Evolutionary conservation across 2,329 filamentous ascomycete genomes (phyloP), one percentile per base, ranked within the genome.

Genomic region (Trichothecium sympodiale): DNA sequence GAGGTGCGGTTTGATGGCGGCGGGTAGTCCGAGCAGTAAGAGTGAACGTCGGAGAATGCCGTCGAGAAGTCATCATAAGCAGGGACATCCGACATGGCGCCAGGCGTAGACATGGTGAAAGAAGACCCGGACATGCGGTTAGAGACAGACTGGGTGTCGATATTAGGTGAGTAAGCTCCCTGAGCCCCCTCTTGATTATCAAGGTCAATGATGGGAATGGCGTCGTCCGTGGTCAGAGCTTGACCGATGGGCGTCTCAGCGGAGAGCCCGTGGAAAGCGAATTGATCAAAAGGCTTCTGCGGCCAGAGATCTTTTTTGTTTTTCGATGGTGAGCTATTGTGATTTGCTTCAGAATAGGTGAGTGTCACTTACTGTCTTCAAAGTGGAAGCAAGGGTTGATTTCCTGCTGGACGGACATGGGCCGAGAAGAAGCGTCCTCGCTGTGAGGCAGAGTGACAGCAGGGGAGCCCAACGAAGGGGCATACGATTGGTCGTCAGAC

Each of bases 21-120:
- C 31, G 80, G 78, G 50, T 80, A 83, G 47, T 80, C 76, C 7
- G 75, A 77, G 44, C 60, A 65, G 55, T 80, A 80, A 10, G 78
- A 80, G 23, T 76, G 71, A 27, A 76, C 74, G 43, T 84, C 79
- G 7, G 79, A 80, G 38, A 79, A 56, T 16, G 73, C 66, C 17
- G 78, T 63, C 13, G 80, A 77, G 49, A 81, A 74, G 43, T 86
- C 80, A 38, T 86, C 80, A 51, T 80, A 83, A 4, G 77, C 76
- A 34, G 77, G 69, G 54, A 83, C 74, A 46, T 84, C 80, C 5
- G 77, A 80, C 29, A 81, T 61, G 16, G 67, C 67, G 16, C 77
- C 71, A 29, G 71, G 71, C 1, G 73, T 83, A 13, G 80, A 84
- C 59, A 84, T 71, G 28, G 79, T 81, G 49, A 83, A 82, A 1